Percentiles rank a stretch among this genome's conserved stretches.
Evolutionary conservation across 345 rosid genomes (phyloP).

Genomic region (Hibiscus tridactylites): DNA sequence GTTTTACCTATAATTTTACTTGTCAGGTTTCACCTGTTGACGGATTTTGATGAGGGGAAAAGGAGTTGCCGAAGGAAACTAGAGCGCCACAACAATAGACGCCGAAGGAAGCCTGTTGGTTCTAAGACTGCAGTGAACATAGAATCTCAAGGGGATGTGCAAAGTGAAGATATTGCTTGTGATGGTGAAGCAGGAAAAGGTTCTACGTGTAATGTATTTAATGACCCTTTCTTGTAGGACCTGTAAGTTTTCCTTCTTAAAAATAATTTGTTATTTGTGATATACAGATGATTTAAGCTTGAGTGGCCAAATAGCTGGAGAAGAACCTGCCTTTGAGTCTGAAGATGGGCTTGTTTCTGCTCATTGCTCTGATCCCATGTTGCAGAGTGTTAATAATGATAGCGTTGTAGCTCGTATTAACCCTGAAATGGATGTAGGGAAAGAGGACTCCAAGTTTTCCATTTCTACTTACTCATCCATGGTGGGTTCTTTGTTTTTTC

Average conservation of each 20-base stretch:
- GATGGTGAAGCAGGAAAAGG: slow-evolving; percentile 72
- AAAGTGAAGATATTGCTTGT: slow-evolving; percentile 28
- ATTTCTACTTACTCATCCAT: slow-evolving; percentile 65
- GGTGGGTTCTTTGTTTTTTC: slow-evolving; percentile 44
- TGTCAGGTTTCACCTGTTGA: slow-evolving; percentile 72
- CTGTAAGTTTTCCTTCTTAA: neutral
- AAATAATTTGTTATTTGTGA: slow-evolving; percentile 5
- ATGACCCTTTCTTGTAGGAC: neutral
- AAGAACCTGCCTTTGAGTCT: slow-evolving; percentile 46
- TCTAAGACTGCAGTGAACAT: slow-evolving; percentile 29
- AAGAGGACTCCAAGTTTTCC: slow-evolving; percentile 44
- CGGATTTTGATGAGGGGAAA: slow-evolving; percentile 90
- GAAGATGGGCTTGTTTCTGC: slow-evolving; percentile 49
- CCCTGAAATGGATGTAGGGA: slow-evolving; percentile 35
- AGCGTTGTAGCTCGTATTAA: slow-evolving; percentile 42
- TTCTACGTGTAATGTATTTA: slow-evolving; percentile 3
- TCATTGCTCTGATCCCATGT: slow-evolving; percentile 36
- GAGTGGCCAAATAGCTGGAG: slow-evolving; percentile 38
- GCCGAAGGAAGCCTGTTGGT: slow-evolving; percentile 61
- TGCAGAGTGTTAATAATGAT: slow-evolving; percentile 47
- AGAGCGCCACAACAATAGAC: slow-evolving; percentile 78
- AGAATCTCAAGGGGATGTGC: slow-evolving; percentile 32
- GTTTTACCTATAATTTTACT: slow-evolving; percentile 3
- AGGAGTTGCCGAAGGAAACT: slow-evolving; percentile 90
- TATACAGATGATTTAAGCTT: slow-evolving; percentile 41